Evolutionary conservation across 2,329 filamentous ascomycete species (phyloP).

Genomic region (Gaeumannomyces tritici): DNA sequence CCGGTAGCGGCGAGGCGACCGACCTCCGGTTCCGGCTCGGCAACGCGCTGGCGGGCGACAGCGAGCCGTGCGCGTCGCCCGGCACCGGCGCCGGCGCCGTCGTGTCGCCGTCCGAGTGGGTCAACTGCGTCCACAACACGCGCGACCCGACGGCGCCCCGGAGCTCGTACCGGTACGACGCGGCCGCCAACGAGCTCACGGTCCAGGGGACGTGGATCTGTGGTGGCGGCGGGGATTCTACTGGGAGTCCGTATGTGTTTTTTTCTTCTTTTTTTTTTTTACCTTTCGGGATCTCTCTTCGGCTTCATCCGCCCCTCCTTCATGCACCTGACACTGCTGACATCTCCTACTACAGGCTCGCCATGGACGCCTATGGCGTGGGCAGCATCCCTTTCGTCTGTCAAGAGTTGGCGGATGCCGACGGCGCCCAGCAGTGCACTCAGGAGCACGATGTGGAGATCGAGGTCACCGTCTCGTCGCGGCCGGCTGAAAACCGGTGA

Average conservation of each 20-base stretch:
- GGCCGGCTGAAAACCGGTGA: too few species aligned
- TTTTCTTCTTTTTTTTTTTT: too few species aligned
- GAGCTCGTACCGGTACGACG: background rate
- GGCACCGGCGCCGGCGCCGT: background rate
- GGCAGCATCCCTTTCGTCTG: background rate
- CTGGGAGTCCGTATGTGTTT: background rate
- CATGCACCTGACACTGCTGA: background rate
- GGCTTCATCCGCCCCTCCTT: too few species aligned
- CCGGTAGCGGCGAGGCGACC: background rate
- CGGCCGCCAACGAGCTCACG: background rate
- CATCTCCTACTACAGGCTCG: background rate
- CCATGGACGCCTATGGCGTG: background rate
- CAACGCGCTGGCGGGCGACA: background rate
- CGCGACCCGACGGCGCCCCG: background rate
- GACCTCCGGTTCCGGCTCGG: background rate
- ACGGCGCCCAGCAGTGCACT: background rate
- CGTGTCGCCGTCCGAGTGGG: background rate
- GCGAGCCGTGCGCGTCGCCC: background rate
- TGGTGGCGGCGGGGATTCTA: background rate
- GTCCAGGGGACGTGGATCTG: slow-evolving; percentile 1
- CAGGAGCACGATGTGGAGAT: background rate
- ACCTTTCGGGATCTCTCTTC: too few species aligned
- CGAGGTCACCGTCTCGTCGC: background rate
- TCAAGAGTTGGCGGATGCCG: background rate
- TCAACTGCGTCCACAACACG: background rate